Base-by-base conservation (phyloP, 1,284 basidiomycete species). In the Ustilago sp. region DNA sequence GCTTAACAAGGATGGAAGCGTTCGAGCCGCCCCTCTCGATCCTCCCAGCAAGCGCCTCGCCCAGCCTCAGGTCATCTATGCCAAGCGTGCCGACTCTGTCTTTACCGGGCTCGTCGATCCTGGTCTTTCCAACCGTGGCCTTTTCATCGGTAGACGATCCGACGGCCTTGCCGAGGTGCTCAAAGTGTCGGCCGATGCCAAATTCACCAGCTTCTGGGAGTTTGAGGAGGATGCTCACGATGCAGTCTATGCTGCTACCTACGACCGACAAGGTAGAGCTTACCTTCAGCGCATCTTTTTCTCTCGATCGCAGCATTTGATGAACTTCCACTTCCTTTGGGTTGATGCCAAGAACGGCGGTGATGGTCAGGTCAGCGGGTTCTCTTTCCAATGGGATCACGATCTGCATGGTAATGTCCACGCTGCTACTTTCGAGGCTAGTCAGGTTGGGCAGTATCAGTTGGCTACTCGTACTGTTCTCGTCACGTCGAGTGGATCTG, bases 401-500 rank as follows among this genome's bases (percentile, higher is more conserved):
- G 85, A 87, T 35, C 87, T 88, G 35, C 90, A 95, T 81, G 95
- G 95, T 35, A 88, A 91, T 13, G 90, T 96, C 53, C 87, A 75
- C 19, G 77, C 82, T 15, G 75, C 78, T 47, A 72, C 77, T 52
- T 86, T 92, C 56, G 90, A 91, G 61, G 88, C 89, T 1, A 88
- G 88, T 17, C 89, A 88, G 68, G 86, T 88, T 13, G 83, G 86
- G 66, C 86, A 87, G 58, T 85, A 86, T 64, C 86, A 86, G 56
- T 85, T 90, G 17, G 81, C 88, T 9, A 86, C 88, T 4, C 89
- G 90, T 15, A 77, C 91, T 4, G 86, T 92, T 17, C 68, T 94
- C 39, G 91, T 91, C 1, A 94, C 93, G 0, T 90, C 90, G 6
- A 92, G 92, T 0, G 94, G 94, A 11, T 89, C 93, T 0, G 82